Percentiles rank a stretch among this genome's conserved stretches.
Evolutionary conservation across 768 basidiomycete genomes (phyloP).

Genomic region (Pleurotus ostreatus): DNA sequence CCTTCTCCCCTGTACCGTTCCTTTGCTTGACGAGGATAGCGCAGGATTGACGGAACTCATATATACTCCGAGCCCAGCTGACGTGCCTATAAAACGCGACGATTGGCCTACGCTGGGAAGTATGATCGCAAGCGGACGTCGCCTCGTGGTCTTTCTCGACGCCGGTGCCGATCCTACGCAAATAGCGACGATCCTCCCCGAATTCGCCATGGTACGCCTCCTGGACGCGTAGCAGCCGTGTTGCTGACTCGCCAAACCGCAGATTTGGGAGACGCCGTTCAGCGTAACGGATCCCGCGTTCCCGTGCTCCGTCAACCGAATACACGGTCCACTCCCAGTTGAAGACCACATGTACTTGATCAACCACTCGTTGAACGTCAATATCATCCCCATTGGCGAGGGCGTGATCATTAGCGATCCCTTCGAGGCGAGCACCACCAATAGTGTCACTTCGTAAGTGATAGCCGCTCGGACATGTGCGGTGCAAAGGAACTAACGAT

Average conservation of each 20-base stretch:
- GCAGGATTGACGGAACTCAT: not conserved
- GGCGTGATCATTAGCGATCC: constrained; percentile 26
- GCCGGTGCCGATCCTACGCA: constrained; percentile 21
- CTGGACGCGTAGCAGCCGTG: not conserved
- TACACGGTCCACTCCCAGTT: constrained; percentile 27
- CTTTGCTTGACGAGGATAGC: no score
- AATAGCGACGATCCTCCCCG: constrained; percentile 34
- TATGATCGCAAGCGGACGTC: constrained; percentile 40
- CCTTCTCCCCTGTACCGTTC: not conserved
- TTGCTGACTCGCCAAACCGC: not conserved
- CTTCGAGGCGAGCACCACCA: constrained; percentile 21
- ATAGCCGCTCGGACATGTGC: not conserved
- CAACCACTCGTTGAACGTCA: constrained; percentile 40
- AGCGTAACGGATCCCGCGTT: constrained; percentile 31
- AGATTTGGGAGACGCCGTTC: constrained; percentile 43
- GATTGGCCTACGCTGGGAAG: constrained; percentile 47
- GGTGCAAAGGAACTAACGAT: no score
- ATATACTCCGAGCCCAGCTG: not conserved
- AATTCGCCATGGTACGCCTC: constrained; percentile 31
- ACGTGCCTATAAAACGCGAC: constrained; percentile 16
- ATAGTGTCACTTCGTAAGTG: constrained; percentile 24
- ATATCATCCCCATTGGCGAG: constrained; percentile 22
- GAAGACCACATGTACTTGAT: constrained; percentile 36
- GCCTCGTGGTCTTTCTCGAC: constrained; percentile 49
- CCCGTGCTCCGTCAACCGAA: constrained; percentile 38